Evolutionary conservation across 2,329 filamentous ascomycete genomes (phyloP).

Genomic region (Phaeosphaeria sp.): DNA sequence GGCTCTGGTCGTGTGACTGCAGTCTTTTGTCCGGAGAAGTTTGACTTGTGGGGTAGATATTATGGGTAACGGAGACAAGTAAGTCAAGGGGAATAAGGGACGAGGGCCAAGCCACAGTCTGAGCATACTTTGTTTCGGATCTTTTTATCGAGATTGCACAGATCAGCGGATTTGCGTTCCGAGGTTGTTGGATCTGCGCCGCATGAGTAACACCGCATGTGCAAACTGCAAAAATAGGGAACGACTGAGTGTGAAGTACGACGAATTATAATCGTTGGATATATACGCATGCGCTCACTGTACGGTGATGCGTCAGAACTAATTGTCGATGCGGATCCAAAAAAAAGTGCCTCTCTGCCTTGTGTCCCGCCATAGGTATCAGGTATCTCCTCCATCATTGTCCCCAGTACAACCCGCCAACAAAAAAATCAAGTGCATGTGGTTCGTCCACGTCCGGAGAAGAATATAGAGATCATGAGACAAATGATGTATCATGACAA

Average conservation of each 20-base stretch:
- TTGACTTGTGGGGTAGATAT: not conserved
- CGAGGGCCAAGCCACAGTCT: not conserved
- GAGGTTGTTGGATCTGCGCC: not conserved
- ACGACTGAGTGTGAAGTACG: not conserved
- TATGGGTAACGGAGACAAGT: not conserved
- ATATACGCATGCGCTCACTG: not conserved
- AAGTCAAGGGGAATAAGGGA: not conserved
- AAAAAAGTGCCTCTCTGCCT: not conserved
- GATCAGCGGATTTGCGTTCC: not conserved
- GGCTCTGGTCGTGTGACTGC: too few relatives aligned
- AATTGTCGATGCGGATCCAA: not conserved
- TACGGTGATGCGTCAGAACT: not conserved
- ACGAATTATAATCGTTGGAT: not conserved
- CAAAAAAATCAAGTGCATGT: conserved; percentile 3
- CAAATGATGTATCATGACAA: conserved; percentile 19
- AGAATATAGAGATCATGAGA: conserved; percentile 16
- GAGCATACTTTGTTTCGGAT: not conserved
- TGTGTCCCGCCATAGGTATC: not conserved
- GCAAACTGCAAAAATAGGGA: not conserved
- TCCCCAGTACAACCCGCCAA: not conserved
- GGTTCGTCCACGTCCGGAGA: conserved; percentile 1
- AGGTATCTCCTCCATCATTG: not conserved
- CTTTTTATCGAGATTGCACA: not conserved
- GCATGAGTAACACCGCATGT: not conserved
- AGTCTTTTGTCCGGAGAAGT: not conserved